Conservation (phyloP, 192 early-diverging fungal genomes). For the Phlyctochytrium planicorne region DNA sequence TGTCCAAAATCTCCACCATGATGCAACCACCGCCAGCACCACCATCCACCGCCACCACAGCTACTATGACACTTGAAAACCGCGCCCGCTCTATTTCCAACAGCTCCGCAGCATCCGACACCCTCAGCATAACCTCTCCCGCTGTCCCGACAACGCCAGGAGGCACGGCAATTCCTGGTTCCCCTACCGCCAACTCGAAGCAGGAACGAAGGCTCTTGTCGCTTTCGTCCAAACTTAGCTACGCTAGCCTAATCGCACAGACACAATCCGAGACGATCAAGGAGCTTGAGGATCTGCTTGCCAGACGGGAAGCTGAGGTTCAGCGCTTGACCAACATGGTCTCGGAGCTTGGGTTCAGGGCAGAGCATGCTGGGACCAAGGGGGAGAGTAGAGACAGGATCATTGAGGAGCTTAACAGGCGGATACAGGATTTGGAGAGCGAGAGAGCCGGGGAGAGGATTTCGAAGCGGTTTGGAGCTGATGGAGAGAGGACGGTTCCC, state of each 20-base stretch:
- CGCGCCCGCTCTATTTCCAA: not conserved
- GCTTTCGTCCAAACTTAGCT: constrained; percentile 13
- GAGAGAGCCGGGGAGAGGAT: not conserved
- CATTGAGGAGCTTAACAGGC: constrained; percentile 21
- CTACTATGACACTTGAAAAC: not conserved
- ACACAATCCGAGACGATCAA: constrained; percentile 30
- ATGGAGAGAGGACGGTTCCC: too few relatives aligned
- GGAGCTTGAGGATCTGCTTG: constrained; percentile 20
- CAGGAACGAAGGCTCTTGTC: constrained; percentile 8
- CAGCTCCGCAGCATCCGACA: not conserved
- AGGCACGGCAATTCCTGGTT: not conserved
- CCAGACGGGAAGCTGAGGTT: not conserved
- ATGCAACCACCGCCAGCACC: not conserved
- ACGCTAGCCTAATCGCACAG: constrained; percentile 12
- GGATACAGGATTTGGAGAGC: constrained; percentile 15
- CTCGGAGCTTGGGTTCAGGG: constrained; percentile 15
- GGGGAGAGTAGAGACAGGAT: constrained; percentile 12
- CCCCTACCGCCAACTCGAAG: not conserved
- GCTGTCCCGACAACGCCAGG: not conserved
- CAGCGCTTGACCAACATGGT: constrained; percentile 11
- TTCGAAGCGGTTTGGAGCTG: too few relatives aligned
- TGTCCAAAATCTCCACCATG: too few relatives aligned
- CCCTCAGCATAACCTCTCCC: not conserved
- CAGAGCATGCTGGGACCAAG: constrained; percentile 13
- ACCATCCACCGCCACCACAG: not conserved